Percentiles rank a stretch among this genome's conserved stretches.
Conservation (phyloP, 306 rosid species). For the Prunus davidiana region DNA sequence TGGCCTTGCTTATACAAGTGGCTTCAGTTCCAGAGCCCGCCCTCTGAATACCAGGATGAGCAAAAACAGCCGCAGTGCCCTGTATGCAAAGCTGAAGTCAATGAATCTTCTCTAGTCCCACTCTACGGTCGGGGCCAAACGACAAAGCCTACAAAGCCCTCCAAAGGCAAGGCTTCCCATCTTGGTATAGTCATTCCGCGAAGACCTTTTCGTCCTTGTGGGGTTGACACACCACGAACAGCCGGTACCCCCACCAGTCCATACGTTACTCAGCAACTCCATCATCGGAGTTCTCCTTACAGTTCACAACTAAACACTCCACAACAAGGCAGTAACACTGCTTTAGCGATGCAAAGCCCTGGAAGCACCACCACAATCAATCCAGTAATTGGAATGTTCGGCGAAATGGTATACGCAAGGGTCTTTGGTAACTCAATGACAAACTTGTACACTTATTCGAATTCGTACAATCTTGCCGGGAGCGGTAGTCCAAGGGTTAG, state of each 20-base stretch:
- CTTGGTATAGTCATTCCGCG: slow-evolving; percentile 48
- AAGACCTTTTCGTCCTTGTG: slow-evolving; percentile 56
- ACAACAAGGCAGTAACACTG: slow-evolving; percentile 13
- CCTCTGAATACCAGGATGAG: slow-evolving; percentile 31
- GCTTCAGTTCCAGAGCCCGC: slow-evolving; percentile 43
- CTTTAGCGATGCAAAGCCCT: slow-evolving; percentile 33
- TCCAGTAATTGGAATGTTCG: slow-evolving; percentile 51
- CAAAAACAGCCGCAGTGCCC: slow-evolving; percentile 56
- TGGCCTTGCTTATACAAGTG: slow-evolving; percentile 97
- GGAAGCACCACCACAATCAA: slow-evolving; percentile 34
- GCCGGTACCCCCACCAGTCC: slow-evolving; percentile 18
- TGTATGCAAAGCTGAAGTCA: slow-evolving; percentile 81
- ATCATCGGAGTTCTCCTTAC: slow-evolving; percentile 31
- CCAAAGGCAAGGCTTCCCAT: slow-evolving; percentile 37
- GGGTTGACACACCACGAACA: slow-evolving; percentile 32
- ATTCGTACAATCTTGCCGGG: slow-evolving; percentile 52
- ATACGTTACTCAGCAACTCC: slow-evolving; percentile 29
- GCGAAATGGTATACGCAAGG: slow-evolving; percentile 70
- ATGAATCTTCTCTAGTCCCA: slow-evolving; percentile 63
- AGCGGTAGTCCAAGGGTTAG: slow-evolving; percentile 58
- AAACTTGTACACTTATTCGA: slow-evolving; percentile 51
- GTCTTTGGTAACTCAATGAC: slow-evolving; percentile 66
- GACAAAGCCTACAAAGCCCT: slow-evolving; percentile 28
- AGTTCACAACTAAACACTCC: slow-evolving; percentile 38
- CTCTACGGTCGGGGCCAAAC: slow-evolving; percentile 63